Conservation (phyloP, 2,329 filamentous ascomycete species). For the Verticillium zaregamsianum region DNA sequence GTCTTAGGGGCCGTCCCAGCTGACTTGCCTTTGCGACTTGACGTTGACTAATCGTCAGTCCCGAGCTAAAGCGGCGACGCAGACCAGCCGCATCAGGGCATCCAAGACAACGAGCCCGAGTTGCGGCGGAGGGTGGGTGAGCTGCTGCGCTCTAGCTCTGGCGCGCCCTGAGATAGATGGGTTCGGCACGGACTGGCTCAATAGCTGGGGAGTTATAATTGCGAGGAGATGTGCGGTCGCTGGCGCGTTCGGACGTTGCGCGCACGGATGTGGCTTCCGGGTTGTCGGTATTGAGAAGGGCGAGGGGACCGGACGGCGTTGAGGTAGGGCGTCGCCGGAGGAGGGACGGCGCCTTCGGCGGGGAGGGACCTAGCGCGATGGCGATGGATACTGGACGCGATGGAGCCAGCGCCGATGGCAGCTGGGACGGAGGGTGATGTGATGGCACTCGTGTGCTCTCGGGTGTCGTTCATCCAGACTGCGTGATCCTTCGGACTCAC, state of each 20-base stretch:
- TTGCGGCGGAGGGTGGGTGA: neutral
- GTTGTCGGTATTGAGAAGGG: neutral
- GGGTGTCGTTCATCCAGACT: neutral
- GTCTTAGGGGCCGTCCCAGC: too few relatives aligned
- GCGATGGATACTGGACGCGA: neutral
- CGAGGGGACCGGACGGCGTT: neutral
- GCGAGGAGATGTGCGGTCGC: neutral
- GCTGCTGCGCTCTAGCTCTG: neutral
- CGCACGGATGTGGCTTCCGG: neutral
- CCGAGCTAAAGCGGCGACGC: too few relatives aligned
- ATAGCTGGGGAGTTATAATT: neutral
- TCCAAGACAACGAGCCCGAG: too few relatives aligned
- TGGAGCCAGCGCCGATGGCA: neutral
- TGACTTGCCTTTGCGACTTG: too few relatives aligned
- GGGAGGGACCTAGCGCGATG: neutral
- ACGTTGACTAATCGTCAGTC: neutral
- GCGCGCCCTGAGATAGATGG: neutral
- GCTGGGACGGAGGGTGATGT: too few relatives aligned
- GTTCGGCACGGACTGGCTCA: neutral
- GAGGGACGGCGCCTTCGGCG: neutral
- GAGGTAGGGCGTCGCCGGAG: neutral
- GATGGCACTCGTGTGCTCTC: too few relatives aligned
- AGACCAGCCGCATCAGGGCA: too few relatives aligned
- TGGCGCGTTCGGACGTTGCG: neutral
- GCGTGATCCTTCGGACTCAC: neutral